Evolutionary conservation across 768 basidiomycete species (phyloP).

Genomic region (Fistulinella prunicolor): DNA sequence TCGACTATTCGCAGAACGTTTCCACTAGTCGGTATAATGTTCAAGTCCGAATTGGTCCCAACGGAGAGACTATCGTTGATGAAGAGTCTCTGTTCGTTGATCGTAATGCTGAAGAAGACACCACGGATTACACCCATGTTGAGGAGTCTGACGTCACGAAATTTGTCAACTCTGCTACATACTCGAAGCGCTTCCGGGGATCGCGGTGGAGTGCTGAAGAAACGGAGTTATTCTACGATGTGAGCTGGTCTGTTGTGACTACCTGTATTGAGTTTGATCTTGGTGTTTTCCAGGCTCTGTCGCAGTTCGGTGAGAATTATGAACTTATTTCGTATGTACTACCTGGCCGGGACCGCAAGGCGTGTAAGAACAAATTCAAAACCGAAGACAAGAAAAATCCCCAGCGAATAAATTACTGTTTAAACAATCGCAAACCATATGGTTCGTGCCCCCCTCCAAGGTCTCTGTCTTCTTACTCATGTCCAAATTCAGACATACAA

Average conservation of each 20-base stretch:
- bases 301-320: slow-evolving; percentile 90
- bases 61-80: slow-evolving; percentile 84
- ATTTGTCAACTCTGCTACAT: slow-evolving; percentile 82
- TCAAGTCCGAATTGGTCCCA: slow-evolving; percentile 84
- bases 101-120: slow-evolving; percentile 63
- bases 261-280: slow-evolving; percentile 6
- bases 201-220: slow-evolving; percentile 89
- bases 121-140: slow-evolving; percentile 70
- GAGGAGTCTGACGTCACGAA: slow-evolving; percentile 81
- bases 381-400: slow-evolving; percentile 82
- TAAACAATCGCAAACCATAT: slow-evolving; percentile 74
- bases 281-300: slow-evolving; percentile 59
- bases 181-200: slow-evolving; percentile 76
- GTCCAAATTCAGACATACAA: slow-evolving; percentile 53
- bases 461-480: not conserved
- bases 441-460: slow-evolving; percentile 43
- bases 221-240: slow-evolving; percentile 85
- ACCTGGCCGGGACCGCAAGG: slow-evolving; percentile 80
- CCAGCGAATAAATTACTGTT: slow-evolving; percentile 67
- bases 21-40: slow-evolving; percentile 74
- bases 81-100: slow-evolving; percentile 83
- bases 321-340: slow-evolving; percentile 86
- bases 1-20: slow-evolving; percentile 67
- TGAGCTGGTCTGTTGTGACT: slow-evolving; percentile 35
- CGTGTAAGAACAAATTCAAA: slow-evolving; percentile 93